Evolutionary conservation across 2,329 filamentous ascomycete species (phyloP).

Genomic region (Diaporthe caulivora): DNA sequence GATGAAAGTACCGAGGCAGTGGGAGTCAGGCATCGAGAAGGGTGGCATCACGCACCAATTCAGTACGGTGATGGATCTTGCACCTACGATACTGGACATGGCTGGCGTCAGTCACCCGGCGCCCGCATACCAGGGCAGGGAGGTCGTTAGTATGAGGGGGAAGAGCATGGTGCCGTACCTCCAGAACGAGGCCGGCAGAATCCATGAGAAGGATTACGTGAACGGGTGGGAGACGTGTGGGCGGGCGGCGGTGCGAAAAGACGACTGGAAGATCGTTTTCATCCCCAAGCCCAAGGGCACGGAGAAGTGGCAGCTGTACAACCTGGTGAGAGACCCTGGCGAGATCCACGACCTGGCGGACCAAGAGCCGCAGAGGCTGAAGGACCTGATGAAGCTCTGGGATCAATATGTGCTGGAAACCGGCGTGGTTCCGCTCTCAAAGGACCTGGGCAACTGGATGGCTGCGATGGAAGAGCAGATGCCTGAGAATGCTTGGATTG

Average conservation of each 20-base stretch:
- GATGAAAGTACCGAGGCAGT: constrained; percentile 45
- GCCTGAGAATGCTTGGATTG: constrained; percentile 75
- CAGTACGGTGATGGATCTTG: constrained; percentile 65
- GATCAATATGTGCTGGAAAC: constrained; percentile 62
- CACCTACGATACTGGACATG: constrained; percentile 62
- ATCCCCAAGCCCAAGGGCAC: constrained; percentile 62
- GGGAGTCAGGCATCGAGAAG: constrained; percentile 43
- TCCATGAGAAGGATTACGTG: constrained; percentile 53
- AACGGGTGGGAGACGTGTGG: constrained; percentile 54
- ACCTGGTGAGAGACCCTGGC: constrained; percentile 58
- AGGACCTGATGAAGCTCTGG: constrained; percentile 51
- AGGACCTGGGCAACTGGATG: constrained; percentile 69
- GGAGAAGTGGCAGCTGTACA: constrained; percentile 63
- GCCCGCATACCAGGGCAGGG: constrained; percentile 57
- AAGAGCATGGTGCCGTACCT: constrained; percentile 51
- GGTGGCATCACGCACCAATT: constrained; percentile 60
- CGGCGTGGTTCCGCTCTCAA: constrained; percentile 70
- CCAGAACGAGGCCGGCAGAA: constrained; percentile 43
- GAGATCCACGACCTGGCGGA: constrained; percentile 56
- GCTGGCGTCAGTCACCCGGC: constrained; percentile 64
- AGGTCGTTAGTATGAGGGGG: constrained; percentile 50
- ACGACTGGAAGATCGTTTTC: constrained; percentile 57
- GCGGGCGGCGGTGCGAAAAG: constrained; percentile 50
- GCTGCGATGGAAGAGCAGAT: constrained; percentile 74
- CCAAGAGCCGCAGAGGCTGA: constrained; percentile 48